A percentile compares a stretch with the other conserved stretches of the same genome.
phyloP scores from a whole-genome alignment of 1,284 basidiomycete genomes.

The Ustilago loliicola region DNA sequence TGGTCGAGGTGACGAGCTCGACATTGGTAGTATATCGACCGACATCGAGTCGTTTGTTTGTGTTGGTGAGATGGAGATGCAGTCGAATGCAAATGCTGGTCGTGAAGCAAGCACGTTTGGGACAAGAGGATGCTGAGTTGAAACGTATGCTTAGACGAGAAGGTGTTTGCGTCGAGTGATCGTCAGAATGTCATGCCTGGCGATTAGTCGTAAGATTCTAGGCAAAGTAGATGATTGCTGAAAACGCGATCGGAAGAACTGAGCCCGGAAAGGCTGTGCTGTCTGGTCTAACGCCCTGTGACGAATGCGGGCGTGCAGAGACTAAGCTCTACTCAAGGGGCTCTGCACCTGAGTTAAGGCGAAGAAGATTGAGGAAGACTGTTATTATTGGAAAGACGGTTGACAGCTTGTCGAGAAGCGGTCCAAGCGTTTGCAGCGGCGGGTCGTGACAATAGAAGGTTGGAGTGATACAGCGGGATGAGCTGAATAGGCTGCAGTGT shows the following conservation, averaged over 20 bases:
- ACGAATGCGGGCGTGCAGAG: slow-evolving; percentile 9
- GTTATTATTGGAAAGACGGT: slow-evolving; percentile 2
- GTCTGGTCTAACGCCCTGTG: neutral
- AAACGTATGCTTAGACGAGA: neutral
- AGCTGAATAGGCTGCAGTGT: neutral
- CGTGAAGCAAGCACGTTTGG: neutral
- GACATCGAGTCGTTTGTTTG: slow-evolving; percentile 19
- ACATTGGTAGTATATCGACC: slow-evolving; percentile 10
- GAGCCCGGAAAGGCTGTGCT: neutral
- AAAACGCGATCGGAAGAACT: neutral
- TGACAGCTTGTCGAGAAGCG: slow-evolving; percentile 10
- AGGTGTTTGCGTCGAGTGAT: neutral
- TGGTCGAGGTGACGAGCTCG: slow-evolving; percentile 5
- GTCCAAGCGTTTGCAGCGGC: slow-evolving; percentile 14
- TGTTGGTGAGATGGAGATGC: neutral
- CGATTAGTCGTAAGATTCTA: no score
- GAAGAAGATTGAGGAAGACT: neutral
- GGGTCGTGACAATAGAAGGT: neutral
- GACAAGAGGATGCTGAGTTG: neutral
- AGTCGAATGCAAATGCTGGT: slow-evolving; percentile 5
- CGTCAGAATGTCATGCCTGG: neutral
- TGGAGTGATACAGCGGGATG: neutral
- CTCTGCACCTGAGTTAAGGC: neutral
- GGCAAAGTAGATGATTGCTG: neutral
- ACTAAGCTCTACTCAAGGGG: neutral